Evolutionary conservation across 148 eudicot genomes (phyloP), one percentile per base, ranked within the genome.

Genomic region (Amaranthus hypochondriacus): DNA sequence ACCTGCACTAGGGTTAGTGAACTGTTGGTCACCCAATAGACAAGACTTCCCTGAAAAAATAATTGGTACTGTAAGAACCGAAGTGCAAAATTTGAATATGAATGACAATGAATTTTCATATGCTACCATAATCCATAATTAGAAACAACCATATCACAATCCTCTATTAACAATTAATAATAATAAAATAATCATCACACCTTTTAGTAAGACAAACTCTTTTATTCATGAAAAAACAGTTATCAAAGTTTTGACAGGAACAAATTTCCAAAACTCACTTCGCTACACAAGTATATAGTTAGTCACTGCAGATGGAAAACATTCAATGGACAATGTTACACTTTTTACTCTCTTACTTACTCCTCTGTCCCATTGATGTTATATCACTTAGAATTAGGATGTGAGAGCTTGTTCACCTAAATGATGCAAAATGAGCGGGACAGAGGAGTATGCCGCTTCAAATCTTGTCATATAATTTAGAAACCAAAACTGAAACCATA

Each of bases 11-110:
- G 75, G 42, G 76, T 84, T 66, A 83, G 64, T 11, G 89, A 84
- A 77, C 90, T 87, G 76, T 87, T 91, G 18, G 87, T 85, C 53
- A 82, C 75, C 97, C 97, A 91, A 75, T 87, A 91, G 14, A 91
- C 84, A 71, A 85, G 89, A 81, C 93, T 83, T 56, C 93, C 94
- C 97, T 91, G 90, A 77, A 81, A 71, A 74, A 70, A 78, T 56
- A 73, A 56, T 21, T 5, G 46, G 51, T 42, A 77, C 70, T 58
- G 70, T 49, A 28, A 48, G 13, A 70, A 60, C 59, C 14, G 10
- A 28, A 56, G 14, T 11, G 39, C 44, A 12, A 65, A 65, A 65
- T 11, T 4, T 12, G 28, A 5, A 66, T 66, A 44, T 9, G 18
- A 48, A 48, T 5, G 6, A 48, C 49, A 66, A 12, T 48, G 55